A percentile compares a stretch with the other conserved stretches of the same genome.
Evolutionary conservation across 2,329 filamentous ascomycete genomes (phyloP).

Genomic region (Pseudogymnoascus sp.): DNA sequence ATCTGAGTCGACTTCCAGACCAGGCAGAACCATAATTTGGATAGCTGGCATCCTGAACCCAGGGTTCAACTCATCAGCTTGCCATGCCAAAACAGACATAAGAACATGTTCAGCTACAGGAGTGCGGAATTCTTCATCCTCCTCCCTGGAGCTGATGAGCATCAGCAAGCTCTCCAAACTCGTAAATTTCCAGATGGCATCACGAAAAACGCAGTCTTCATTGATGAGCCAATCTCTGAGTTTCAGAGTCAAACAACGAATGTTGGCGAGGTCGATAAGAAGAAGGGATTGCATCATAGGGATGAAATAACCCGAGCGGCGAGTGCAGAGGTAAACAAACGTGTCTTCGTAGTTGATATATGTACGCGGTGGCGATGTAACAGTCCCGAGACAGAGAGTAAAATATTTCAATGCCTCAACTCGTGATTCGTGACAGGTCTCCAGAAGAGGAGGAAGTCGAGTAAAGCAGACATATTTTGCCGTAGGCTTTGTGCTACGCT

Average conservation of each 20-base stretch:
- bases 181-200: constrained; percentile 2
- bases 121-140: not conserved
- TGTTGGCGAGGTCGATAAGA: not conserved
- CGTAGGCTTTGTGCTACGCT: constrained; percentile 22
- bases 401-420: not conserved
- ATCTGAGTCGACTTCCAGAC: constrained; percentile 1
- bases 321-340: not conserved
- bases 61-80: not conserved
- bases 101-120: not conserved
- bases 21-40: not conserved
- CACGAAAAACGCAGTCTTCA: not conserved
- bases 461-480: constrained; percentile 11
- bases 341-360: not conserved
- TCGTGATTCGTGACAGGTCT: not conserved
- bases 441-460: constrained; percentile 5
- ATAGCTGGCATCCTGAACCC: not conserved
- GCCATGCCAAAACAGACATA: not conserved
- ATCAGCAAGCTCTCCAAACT: not conserved
- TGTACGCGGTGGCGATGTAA: not conserved
- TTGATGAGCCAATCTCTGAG: constrained; percentile 4
- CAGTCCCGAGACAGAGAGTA: not conserved
- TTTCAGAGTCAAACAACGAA: not conserved
- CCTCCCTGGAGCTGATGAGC: not conserved
- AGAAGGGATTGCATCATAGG: constrained; percentile 1
- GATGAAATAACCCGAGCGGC: not conserved